Percentiles rank a stretch among this genome's conserved stretches.
phyloP scores from a whole-genome alignment of 73 alveolate genomes.

The Tetrahymena malaccensis region DNA sequence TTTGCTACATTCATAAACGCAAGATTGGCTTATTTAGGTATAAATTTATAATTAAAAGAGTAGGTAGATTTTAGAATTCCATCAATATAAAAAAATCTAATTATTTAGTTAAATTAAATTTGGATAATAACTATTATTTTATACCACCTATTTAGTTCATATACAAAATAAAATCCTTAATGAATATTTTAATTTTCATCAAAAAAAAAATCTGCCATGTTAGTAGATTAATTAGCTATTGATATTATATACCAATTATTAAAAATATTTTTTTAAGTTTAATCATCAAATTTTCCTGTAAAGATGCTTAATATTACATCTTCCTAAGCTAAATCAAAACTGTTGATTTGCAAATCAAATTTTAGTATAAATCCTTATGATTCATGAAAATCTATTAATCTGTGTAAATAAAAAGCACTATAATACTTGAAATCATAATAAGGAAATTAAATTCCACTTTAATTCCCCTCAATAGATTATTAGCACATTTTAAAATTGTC shows the following conservation, averaged over 20 bases:
- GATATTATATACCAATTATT: neutral
- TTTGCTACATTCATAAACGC: neutral
- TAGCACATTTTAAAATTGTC: neutral
- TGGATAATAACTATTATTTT: neutral
- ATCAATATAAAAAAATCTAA: neutral
- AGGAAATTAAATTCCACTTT: too few species aligned
- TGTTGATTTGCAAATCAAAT: neutral
- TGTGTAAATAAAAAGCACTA: neutral
- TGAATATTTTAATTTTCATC: neutral
- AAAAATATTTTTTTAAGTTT: too few species aligned
- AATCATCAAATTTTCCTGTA: neutral
- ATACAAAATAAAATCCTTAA: neutral
- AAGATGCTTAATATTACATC: too few species aligned
- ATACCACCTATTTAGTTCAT: neutral
- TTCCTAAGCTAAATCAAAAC: neutral
- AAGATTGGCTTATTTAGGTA: too few species aligned
- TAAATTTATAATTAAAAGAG: neutral
- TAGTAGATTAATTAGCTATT: too few species aligned
- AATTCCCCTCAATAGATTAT: too few species aligned
- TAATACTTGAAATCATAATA: neutral
- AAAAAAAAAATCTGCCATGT: neutral
- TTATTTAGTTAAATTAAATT: too few species aligned
- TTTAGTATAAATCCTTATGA: neutral
- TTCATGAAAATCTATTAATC: neutral
- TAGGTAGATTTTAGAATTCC: neutral